Base-by-base conservation (phyloP, 331 rosid species). In the Saraca asoca region DNA sequence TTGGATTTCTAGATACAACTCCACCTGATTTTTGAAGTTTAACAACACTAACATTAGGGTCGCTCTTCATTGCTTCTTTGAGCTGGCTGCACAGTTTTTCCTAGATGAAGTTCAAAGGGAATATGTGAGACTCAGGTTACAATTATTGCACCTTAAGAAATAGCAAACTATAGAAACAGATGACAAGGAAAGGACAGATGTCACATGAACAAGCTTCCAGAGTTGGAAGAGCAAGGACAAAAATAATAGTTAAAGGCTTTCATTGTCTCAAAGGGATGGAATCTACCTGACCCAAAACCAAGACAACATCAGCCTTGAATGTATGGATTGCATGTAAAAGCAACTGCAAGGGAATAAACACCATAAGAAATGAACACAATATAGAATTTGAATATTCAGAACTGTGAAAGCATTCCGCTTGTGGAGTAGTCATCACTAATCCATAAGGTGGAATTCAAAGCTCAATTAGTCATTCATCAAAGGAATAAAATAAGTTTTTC, bases 11-110 rank as follows among this genome's bases (percentile, higher is more conserved):
- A 33, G 91, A 78, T 73, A 94, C 98, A 75, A 94, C 97, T 43
- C 98, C 98, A 34, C 98, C 98, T 5, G 98, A 94, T 75, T 79
- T 90, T 65, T 94, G 97, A 75, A 90, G 98, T 77, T 94, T 94
- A 66, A 93, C 98, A 35, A 94, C 97, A 52, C 90, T 97, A 73
- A 94, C 92, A 13, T 82, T 79, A 33, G 99, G 90, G 58, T 88
- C 91, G 64, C 76, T 84, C 85, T 76, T 88, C 48, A 87, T 77
- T 10, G 81, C 99, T 24, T 90, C 95, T 77, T 78, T 86, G 59
- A 94, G 97, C 99, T 86, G 81, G 80, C 97, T 94, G 62, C 82
- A 94, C 58, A 94, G 91, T 70, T 94, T 90, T 81, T 94, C 99
- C 99, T 94, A 66, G 18, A 83, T 48, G 52, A 67, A 62, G 57